These are phyloP conservation scores for Rubus parviflorus DNA, from an alignment of 306 rosid genomes.

Conservation along the genomic window DNA sequence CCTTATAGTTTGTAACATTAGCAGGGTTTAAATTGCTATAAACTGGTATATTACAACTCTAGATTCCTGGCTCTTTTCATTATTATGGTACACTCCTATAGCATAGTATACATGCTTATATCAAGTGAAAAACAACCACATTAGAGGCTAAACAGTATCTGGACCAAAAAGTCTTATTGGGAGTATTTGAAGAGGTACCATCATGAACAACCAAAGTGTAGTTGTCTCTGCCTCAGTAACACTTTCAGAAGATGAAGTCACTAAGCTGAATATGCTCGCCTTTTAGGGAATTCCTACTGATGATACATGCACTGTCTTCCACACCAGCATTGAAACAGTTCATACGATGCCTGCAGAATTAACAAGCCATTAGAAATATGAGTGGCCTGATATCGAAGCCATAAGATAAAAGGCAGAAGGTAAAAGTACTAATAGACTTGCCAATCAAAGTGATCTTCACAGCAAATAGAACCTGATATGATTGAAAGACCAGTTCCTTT, in stretches of 20 bases:
- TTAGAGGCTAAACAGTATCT: no score
- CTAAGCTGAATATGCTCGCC: constrained; percentile 48
- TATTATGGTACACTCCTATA: background rate
- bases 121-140: background rate
- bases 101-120: background rate
- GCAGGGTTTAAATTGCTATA: background rate
- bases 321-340: constrained; percentile 69
- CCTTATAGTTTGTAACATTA: background rate
- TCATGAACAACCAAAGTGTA: background rate
- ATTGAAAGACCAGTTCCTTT: constrained; percentile 69
- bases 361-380: constrained; percentile 15
- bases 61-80: background rate
- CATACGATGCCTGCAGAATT: constrained; percentile 77
- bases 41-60: background rate
- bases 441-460: constrained; percentile 90
- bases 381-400: background rate
- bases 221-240: background rate
- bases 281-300: constrained; percentile 35
- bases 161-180: no score
- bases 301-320: constrained; percentile 62
- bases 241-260: constrained; percentile 72
- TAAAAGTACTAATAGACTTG: background rate
- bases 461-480: constrained; percentile 74
- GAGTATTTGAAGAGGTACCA: background rate
- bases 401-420: background rate